Evolutionary conservation across 2,329 filamentous ascomycete genomes (phyloP).

Genomic region (Apiospora saccharicola): DNA sequence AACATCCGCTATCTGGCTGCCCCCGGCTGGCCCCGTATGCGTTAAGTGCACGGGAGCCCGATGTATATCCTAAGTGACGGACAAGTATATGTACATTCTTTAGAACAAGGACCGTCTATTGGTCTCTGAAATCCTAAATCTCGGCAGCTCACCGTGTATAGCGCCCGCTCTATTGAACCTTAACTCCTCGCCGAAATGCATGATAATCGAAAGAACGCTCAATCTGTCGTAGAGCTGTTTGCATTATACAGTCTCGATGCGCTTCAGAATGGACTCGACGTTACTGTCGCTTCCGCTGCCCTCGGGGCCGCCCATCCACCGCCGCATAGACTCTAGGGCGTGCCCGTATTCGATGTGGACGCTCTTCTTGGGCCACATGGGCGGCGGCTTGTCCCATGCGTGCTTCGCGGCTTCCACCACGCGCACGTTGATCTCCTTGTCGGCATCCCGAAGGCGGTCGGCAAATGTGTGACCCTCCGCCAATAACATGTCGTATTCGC

Average conservation of each 20-base stretch:
- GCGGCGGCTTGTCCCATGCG: slow-evolving; percentile 57
- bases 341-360: slow-evolving; percentile 55
- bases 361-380: slow-evolving; percentile 52
- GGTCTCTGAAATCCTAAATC: background rate
- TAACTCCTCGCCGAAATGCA: slow-evolving; percentile 15
- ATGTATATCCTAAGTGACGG: background rate
- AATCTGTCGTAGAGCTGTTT: slow-evolving; percentile 1
- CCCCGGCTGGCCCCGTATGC: background rate
- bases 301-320: slow-evolving; percentile 41
- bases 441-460: slow-evolving; percentile 31
- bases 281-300: slow-evolving; percentile 13
- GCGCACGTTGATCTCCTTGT: slow-evolving; percentile 48
- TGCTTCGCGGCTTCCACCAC: slow-evolving; percentile 55
- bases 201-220: slow-evolving; percentile 5
- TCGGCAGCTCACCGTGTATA: background rate
- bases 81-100: slow-evolving; percentile 8
- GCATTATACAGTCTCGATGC: slow-evolving; percentile 19
- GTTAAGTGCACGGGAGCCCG: background rate
- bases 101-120: background rate
- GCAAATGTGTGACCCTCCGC: slow-evolving; percentile 38
- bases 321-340: slow-evolving; percentile 49
- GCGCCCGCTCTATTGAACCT: background rate
- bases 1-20: background rate
- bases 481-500: slow-evolving; percentile 43
- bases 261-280: slow-evolving; percentile 1